Evolutionary conservation across 2,329 filamentous ascomycete species (phyloP).

Genomic region (Ophiostoma montium): DNA sequence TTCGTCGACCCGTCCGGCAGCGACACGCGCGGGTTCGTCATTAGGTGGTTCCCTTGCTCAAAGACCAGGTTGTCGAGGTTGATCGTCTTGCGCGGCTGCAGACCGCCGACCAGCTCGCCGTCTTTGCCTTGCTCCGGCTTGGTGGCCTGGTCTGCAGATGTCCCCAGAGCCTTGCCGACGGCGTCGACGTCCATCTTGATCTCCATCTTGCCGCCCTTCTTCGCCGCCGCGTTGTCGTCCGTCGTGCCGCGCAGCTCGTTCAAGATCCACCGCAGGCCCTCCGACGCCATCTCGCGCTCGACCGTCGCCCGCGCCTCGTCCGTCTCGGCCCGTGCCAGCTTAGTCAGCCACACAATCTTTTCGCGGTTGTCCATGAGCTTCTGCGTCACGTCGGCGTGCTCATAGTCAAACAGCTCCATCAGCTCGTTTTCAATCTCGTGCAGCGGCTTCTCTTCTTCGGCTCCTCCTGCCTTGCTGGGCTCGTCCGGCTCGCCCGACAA

Average conservation of each 20-base stretch:
- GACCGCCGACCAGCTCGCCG: constrained; percentile 59
- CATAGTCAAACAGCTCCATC: constrained; percentile 97
- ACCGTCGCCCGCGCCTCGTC: constrained; percentile 61
- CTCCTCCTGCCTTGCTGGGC: constrained; percentile 56
- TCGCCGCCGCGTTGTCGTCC: constrained; percentile 20
- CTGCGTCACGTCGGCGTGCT: constrained; percentile 83
- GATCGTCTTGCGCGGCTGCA: constrained; percentile 76
- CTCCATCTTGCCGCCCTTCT: constrained; percentile 55
- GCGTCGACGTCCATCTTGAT: constrained; percentile 94
- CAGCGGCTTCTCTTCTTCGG: constrained; percentile 72
- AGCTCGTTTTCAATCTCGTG: constrained; percentile 95
- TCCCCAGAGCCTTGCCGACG: constrained; percentile 36
- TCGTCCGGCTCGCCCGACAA: constrained; percentile 62
- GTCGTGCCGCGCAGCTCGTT: constrained; percentile 72
- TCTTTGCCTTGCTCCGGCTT: constrained; percentile 35
- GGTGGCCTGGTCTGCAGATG: constrained; percentile 28
- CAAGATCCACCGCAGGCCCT: constrained; percentile 73
- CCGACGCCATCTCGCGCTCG: constrained; percentile 82
- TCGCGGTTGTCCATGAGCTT: constrained; percentile 85
- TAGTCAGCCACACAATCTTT: constrained; percentile 90
- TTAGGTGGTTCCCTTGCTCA: constrained; percentile 94
- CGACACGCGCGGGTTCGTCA: constrained; percentile 96
- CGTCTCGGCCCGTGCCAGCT: constrained; percentile 68
- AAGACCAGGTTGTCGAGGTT: constrained; percentile 95
- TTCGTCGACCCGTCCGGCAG: constrained; percentile 92